Percentiles rank a stretch among this genome's conserved stretches.
Evolutionary conservation across 441 rosid genomes (phyloP).

Genomic region (Metrosideros polymorpha): DNA sequence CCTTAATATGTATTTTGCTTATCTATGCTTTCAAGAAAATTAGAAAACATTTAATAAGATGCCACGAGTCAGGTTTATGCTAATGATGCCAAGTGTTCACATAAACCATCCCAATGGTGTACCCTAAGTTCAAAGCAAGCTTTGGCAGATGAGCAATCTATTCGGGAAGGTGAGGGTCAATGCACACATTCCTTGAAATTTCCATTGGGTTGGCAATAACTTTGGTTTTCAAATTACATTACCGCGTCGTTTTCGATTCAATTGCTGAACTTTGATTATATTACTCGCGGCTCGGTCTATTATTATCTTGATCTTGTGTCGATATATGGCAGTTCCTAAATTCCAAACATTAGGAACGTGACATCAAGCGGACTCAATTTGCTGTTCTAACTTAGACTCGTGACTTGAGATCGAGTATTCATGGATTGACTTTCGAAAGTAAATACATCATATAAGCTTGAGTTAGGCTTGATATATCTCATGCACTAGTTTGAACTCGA

Average conservation of each 20-base stretch:
- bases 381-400: not conserved
- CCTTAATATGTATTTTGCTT: not conserved
- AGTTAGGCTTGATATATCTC: not conserved
- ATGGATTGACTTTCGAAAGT: not conserved
- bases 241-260: not conserved
- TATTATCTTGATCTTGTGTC: not conserved
- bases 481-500: not conserved
- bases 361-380: not conserved
- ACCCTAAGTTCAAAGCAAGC: not conserved
- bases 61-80: not conserved
- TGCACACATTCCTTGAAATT: not conserved
- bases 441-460: not conserved
- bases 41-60: no score
- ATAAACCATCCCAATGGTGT: not conserved
- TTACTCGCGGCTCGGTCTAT: not conserved
- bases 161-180: not conserved
- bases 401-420: not conserved
- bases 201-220: not conserved
- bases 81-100: not conserved
- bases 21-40: not conserved
- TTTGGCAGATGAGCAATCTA: not conserved
- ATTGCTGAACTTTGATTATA: not conserved
- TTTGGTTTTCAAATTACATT: not conserved
- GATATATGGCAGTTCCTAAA: not conserved
- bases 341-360: not conserved